Conservation (phyloP, 352 stramenopile genomes). For the Phytophthora pini region DNA sequence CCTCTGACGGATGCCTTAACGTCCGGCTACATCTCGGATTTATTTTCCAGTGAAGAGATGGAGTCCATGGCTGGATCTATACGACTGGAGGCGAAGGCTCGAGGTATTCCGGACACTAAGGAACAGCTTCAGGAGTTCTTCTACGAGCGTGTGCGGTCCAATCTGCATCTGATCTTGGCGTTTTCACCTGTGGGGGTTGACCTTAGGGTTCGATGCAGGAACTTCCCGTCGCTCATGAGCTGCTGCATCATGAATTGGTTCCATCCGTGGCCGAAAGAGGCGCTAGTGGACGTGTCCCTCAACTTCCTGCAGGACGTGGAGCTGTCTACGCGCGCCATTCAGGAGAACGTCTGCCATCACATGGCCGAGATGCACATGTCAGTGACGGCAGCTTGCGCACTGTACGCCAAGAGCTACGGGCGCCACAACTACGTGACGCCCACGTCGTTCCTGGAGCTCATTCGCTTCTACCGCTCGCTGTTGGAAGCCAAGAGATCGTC, state of each 20-base stretch:
- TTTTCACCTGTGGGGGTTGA: constrained; percentile 85
- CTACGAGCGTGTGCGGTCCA: constrained; percentile 84
- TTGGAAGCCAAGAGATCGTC: constrained; percentile 62
- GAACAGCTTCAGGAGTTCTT: constrained; percentile 93
- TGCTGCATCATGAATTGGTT: constrained; percentile 91
- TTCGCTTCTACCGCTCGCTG: constrained; percentile 91
- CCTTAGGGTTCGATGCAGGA: constrained; percentile 76
- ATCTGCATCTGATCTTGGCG: constrained; percentile 88
- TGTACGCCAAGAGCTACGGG: constrained; percentile 78
- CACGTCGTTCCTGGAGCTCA: constrained; percentile 93
- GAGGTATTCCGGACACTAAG: constrained; percentile 88
- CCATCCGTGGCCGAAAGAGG: constrained; percentile 91
- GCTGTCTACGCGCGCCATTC: constrained; percentile 66
- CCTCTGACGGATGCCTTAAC: constrained; percentile 88
- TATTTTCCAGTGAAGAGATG: constrained; percentile 91
- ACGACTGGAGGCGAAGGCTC: constrained; percentile 82
- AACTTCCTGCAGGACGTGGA: constrained; percentile 87
- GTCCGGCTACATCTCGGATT: constrained; percentile 75
- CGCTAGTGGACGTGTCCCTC: constrained; percentile 86
- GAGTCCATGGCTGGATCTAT: constrained; percentile 85
- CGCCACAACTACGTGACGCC: constrained; percentile 94
- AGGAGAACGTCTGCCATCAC: constrained; percentile 93
- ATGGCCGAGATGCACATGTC: constrained; percentile 93
- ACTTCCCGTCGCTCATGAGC: constrained; percentile 82
- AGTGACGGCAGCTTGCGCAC: constrained; percentile 75